phyloP scores from a whole-genome alignment of 2,329 filamentous ascomycete species.

The Ramularia collo-cygni region DNA sequence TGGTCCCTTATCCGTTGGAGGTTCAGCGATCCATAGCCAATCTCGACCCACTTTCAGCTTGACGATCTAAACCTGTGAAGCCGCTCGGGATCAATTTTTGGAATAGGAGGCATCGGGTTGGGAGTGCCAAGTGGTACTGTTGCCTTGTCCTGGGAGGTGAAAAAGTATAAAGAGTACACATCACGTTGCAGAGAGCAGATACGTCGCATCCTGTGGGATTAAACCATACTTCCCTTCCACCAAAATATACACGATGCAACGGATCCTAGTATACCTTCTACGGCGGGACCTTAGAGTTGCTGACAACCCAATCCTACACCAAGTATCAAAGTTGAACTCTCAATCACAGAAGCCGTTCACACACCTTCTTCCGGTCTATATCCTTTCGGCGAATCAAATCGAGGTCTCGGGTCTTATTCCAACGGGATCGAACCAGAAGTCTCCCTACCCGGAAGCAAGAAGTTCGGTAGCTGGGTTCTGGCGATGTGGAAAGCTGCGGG shows the following conservation, averaged over 20 bases:
- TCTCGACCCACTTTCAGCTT: too few species aligned
- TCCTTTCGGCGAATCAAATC: slow-evolving; percentile 63
- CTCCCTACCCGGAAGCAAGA: slow-evolving; percentile 62
- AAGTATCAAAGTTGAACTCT: slow-evolving; percentile 43
- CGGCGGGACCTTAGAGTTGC: slow-evolving; percentile 65
- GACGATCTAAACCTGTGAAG: too few species aligned
- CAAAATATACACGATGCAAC: slow-evolving; percentile 23
- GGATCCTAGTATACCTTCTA: slow-evolving; percentile 62
- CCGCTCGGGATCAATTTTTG: too few species aligned
- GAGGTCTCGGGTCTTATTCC: slow-evolving; percentile 69
- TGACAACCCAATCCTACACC: slow-evolving; percentile 68
- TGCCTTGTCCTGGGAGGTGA: too few species aligned
- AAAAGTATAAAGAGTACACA: too few species aligned
- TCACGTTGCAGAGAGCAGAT: too few species aligned
- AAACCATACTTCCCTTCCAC: too few species aligned
- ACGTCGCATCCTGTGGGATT: too few species aligned
- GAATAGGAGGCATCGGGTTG: too few species aligned
- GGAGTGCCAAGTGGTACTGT: too few species aligned
- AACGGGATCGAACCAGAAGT: slow-evolving; percentile 38
- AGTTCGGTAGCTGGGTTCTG: slow-evolving; percentile 62
- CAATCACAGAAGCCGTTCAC: slow-evolving; percentile 44
- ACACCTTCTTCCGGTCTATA: slow-evolving; percentile 64
- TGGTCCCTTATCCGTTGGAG: too few species aligned
- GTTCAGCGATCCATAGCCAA: too few species aligned
- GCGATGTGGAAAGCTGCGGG: slow-evolving; percentile 66